A percentile compares a stretch with the other conserved stretches of the same genome.
Conservation (phyloP, 2,329 filamentous ascomycete genomes). For the Cladophialophora chaetospira region DNA sequence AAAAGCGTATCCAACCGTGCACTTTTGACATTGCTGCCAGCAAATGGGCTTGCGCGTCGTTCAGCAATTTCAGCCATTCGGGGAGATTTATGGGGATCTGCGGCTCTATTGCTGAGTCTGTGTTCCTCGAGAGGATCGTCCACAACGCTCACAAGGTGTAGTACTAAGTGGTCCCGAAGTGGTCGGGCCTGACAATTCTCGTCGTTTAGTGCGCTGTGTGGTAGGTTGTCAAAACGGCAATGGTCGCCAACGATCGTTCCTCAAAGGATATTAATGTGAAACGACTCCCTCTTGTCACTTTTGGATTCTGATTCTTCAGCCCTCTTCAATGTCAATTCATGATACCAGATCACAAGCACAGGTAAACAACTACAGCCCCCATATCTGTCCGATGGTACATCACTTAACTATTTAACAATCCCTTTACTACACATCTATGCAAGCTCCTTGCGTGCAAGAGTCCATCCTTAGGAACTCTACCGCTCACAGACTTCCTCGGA, state of each 20-base stretch:
- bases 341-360: neutral
- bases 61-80: neutral
- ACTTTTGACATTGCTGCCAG: neutral
- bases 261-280: conserved; percentile 2
- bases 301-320: neutral
- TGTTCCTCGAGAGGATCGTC: conserved; percentile 3
- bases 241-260: neutral
- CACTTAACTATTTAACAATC: neutral
- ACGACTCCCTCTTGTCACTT: neutral
- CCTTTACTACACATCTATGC: neutral
- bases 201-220: neutral
- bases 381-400: neutral
- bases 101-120: conserved; percentile 1
- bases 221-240: neutral
- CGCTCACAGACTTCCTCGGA: neutral
- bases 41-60: neutral
- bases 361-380: neutral
- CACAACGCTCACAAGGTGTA: conserved; percentile 2
- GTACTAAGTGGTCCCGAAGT: neutral
- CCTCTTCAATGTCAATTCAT: neutral
- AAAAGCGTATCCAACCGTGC: neutral
- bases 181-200: conserved; percentile 4
- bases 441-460: conserved; percentile 6
- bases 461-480: conserved; percentile 4
- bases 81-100: neutral